Evolutionary conservation across 2,329 filamentous ascomycete genomes (phyloP).

Genomic region (Tolypocladium paradoxum): DNA sequence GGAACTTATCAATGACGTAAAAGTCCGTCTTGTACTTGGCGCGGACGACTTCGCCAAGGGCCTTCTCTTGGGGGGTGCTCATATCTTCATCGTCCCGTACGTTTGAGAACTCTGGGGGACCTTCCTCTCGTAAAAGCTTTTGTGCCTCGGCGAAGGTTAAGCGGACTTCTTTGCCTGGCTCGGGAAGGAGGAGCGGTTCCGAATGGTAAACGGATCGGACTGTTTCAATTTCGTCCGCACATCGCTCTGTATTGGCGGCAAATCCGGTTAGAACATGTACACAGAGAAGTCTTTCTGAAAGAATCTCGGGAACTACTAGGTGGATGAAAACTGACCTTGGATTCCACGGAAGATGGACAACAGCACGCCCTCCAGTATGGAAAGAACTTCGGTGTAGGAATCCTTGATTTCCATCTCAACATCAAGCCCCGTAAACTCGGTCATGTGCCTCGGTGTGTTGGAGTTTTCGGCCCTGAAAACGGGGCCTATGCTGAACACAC

Average conservation of each 20-base stretch:
- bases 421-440: conserved; percentile 81
- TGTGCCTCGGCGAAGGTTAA: conserved; percentile 72
- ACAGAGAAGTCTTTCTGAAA: too few relatives aligned
- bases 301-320: too few relatives aligned
- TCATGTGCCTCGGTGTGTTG: conserved; percentile 77
- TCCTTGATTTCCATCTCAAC: conserved; percentile 81
- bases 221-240: conserved; percentile 60
- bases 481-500: conserved; percentile 67
- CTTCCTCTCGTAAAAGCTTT: conserved; percentile 64
- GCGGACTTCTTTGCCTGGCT: conserved; percentile 62
- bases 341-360: conserved; percentile 72
- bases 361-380: conserved; percentile 63
- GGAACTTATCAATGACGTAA: conserved; percentile 95
- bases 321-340: too few relatives aligned
- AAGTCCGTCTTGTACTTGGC: conserved; percentile 92
- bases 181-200: conserved; percentile 65
- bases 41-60: conserved; percentile 73
- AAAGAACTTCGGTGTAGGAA: conserved; percentile 63
- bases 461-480: conserved; percentile 78
- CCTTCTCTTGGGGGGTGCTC: conserved; percentile 72
- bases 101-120: conserved; percentile 53
- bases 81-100: conserved; percentile 71
- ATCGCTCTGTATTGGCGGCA: conserved; percentile 44
- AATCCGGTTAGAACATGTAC: too few relatives aligned
- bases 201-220: conserved; percentile 66